Percentiles rank a stretch among this genome's conserved stretches.
These are phyloP conservation scores for Bonia amplexicaulis DNA, from an alignment of 176 grass and related monocot genomes.

Conservation along the genomic window DNA sequence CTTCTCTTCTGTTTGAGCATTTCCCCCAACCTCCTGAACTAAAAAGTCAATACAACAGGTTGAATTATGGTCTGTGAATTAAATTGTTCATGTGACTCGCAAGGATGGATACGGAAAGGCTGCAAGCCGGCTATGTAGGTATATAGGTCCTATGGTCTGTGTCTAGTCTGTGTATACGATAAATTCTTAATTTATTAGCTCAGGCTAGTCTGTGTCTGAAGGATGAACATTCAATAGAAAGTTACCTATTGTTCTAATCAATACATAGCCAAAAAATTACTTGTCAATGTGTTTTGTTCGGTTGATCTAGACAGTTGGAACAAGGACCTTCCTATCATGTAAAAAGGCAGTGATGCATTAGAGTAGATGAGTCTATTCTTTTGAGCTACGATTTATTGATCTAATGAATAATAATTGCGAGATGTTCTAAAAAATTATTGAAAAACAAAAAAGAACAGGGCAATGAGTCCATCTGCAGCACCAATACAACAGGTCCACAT, in stretches of 20 bases:
- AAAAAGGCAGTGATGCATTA: background rate
- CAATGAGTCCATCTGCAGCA: background rate
- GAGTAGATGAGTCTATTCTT: background rate
- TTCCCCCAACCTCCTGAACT: background rate
- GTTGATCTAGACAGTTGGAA: background rate
- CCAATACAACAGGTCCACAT: slow-evolving; percentile 2
- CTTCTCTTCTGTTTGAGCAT: background rate
- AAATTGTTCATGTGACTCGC: background rate
- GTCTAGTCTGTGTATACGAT: background rate
- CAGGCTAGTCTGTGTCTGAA: background rate
- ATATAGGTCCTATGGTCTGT: background rate
- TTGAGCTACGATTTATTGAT: too few species aligned
- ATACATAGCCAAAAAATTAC: background rate
- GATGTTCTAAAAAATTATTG: too few species aligned
- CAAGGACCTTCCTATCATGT: background rate
- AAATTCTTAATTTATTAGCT: slow-evolving; percentile 6
- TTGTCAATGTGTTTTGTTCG: background rate
- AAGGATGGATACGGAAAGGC: background rate
- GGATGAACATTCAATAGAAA: background rate
- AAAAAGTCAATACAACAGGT: background rate
- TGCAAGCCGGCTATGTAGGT: background rate
- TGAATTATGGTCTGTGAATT: background rate
- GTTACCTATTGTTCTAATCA: background rate
- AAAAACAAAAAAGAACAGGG: too few species aligned
- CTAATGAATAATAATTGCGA: too few species aligned